Evolutionary conservation across 139 green algal genomes (phyloP).

Genomic region (Coelastrella sp.): DNA sequence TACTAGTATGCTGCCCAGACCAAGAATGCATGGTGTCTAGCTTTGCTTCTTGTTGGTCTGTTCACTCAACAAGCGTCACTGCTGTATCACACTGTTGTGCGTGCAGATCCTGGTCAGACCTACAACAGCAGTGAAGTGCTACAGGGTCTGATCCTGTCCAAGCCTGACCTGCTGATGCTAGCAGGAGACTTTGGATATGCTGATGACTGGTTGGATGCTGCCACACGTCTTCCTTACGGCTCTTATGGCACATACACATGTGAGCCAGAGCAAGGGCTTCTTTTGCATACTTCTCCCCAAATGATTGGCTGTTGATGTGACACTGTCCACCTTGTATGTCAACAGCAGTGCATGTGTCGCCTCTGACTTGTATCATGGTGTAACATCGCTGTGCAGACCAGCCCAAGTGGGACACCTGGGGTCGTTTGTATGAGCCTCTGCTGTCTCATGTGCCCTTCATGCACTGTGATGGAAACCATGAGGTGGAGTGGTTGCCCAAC

Average conservation of each 20-base stretch:
- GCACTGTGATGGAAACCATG: constrained; percentile 82
- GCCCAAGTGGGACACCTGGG: constrained; percentile 85
- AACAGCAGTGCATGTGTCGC: not conserved
- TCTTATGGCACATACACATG: not conserved
- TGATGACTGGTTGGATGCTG: constrained; percentile 65
- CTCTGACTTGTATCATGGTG: not conserved
- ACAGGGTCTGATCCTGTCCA: constrained; percentile 60
- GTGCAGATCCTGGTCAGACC: constrained; percentile 82
- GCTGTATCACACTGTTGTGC: not conserved
- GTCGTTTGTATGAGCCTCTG: constrained; percentile 67
- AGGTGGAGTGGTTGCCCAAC: constrained; percentile 11
- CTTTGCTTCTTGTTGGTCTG: not conserved
- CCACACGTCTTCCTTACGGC: not conserved
- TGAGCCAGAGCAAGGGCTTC: not conserved
- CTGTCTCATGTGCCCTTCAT: constrained; percentile 65
- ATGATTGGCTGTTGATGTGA: not conserved
- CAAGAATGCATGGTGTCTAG: not conserved
- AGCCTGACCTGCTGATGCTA: constrained; percentile 66
- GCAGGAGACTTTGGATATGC: constrained; percentile 87
- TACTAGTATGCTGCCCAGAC: not conserved
- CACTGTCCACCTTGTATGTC: not conserved
- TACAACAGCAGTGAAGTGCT: constrained; percentile 77
- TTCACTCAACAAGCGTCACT: not conserved
- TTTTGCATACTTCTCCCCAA: no score
- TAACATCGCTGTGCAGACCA: constrained; percentile 49